Percentiles rank a stretch among this genome's conserved stretches.
Conservation (phyloP, 208 protist species). For the Trypanosoma platydactyli region DNA sequence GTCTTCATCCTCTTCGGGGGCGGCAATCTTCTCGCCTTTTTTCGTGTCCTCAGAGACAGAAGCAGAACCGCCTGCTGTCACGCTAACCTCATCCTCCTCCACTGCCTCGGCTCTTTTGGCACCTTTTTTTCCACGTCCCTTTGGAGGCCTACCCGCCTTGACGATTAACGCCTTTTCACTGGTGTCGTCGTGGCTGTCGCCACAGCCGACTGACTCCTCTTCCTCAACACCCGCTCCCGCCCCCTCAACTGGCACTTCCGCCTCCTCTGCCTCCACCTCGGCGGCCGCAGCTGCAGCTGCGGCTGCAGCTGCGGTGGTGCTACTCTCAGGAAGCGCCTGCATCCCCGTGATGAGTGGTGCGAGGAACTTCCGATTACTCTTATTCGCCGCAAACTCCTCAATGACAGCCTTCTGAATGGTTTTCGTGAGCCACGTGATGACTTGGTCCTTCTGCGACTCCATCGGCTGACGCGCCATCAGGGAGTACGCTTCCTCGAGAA, state of each 20-base stretch:
- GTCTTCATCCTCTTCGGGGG: constrained; percentile 19
- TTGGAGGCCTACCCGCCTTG: constrained; percentile 1
- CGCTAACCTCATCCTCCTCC: constrained; percentile 8
- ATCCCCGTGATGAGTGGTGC: constrained; percentile 29
- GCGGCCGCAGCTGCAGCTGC: constrained; percentile 10
- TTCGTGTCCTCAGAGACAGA: background rate
- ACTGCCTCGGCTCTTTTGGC: constrained; percentile 13
- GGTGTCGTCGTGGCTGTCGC: background rate
- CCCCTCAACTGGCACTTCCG: constrained; percentile 2
- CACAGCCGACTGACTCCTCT: constrained; percentile 5
- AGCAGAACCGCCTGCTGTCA: background rate
- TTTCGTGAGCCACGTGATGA: constrained; percentile 78
- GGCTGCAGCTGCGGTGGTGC: constrained; percentile 16
- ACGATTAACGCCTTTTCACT: background rate
- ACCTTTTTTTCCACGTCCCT: constrained; percentile 21
- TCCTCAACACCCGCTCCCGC: constrained; percentile 13
- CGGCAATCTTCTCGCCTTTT: background rate
- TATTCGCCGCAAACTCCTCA: constrained; percentile 63
- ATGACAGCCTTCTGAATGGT: constrained; percentile 77
- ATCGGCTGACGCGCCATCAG: constrained; percentile 26
- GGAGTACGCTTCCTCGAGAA: constrained; percentile 61
- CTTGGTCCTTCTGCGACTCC: constrained; percentile 52
- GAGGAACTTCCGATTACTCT: constrained; percentile 23
- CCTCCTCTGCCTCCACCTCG: constrained; percentile 26
- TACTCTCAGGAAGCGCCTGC: constrained; percentile 24